Evolutionary conservation across 305 asterid species (phyloP).

Genomic region (Solanum chacoense): DNA sequence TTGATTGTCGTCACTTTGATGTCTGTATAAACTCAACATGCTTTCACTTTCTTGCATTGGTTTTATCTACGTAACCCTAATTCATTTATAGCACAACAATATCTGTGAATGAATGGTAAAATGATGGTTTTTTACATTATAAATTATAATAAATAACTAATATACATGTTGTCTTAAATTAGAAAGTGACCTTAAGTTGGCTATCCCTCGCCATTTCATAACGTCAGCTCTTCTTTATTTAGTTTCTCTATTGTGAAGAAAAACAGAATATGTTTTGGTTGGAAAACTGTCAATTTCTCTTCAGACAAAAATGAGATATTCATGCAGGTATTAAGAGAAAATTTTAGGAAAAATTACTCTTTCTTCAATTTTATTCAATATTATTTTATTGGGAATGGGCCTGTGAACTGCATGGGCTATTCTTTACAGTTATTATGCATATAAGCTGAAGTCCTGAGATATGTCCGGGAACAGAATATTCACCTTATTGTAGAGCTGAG

Average conservation of each 20-base stretch:
- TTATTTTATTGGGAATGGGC: neutral
- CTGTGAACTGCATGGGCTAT: neutral
- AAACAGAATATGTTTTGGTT: neutral
- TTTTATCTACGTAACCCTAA: neutral
- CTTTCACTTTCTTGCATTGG: neutral
- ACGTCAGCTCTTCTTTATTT: neutral
- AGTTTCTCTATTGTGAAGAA: neutral
- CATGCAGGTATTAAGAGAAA: neutral
- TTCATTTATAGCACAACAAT: neutral
- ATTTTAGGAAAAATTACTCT: neutral
- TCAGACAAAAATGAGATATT: neutral
- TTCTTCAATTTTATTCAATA: neutral
- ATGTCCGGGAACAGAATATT: neutral
- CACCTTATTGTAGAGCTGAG: conserved; percentile 76
- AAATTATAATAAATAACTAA: neutral
- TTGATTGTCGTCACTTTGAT: neutral
- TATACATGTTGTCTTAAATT: neutral
- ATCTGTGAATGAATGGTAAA: neutral
- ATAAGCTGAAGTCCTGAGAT: neutral
- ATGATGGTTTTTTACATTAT: neutral
- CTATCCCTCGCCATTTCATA: neutral
- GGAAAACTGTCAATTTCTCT: neutral
- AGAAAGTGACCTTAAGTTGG: neutral
- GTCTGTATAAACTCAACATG: neutral
- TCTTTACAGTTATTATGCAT: neutral